These are phyloP conservation scores for Thamnidium elegans DNA, from an alignment of 192 early-diverging fungal genomes.

Conservation along the genomic window DNA sequence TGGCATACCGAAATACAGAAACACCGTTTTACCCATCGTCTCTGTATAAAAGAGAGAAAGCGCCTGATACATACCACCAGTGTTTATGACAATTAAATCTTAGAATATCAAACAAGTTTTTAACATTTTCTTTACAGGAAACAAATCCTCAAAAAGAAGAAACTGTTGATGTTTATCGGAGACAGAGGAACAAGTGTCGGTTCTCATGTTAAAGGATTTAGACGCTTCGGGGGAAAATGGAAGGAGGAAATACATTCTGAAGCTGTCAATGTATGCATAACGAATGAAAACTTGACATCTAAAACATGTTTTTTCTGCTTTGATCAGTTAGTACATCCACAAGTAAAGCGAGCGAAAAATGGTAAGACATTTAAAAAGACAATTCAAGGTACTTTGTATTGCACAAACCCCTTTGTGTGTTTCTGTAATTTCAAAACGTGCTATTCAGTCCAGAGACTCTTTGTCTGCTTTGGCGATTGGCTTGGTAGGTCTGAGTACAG, in stretches of 20 bases:
- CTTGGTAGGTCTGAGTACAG: not conserved
- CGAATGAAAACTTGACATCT: not conserved
- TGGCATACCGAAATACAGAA: too few species aligned
- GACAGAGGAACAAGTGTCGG: not conserved
- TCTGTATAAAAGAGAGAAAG: too few species aligned
- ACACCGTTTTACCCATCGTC: too few species aligned
- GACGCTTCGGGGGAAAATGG: too few species aligned
- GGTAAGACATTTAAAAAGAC: not conserved
- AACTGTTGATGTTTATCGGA: not conserved
- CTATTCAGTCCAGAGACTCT: not conserved
- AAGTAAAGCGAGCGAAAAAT: not conserved
- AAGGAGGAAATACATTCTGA: not conserved
- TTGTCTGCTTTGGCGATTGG: not conserved
- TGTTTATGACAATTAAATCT: too few species aligned
- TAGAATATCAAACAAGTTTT: too few species aligned
- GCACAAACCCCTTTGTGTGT: not conserved
- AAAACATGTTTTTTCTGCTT: not conserved
- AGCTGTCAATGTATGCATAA: not conserved
- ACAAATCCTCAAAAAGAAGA: not conserved
- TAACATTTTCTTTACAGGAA: too few species aligned
- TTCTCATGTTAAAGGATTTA: not conserved
- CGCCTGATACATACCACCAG: too few species aligned
- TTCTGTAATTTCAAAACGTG: not conserved
- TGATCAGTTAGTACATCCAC: not conserved
- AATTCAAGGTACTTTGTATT: not conserved